Base-by-base conservation (phyloP, 257 asterid genomes). In the Petunia secreta region DNA sequence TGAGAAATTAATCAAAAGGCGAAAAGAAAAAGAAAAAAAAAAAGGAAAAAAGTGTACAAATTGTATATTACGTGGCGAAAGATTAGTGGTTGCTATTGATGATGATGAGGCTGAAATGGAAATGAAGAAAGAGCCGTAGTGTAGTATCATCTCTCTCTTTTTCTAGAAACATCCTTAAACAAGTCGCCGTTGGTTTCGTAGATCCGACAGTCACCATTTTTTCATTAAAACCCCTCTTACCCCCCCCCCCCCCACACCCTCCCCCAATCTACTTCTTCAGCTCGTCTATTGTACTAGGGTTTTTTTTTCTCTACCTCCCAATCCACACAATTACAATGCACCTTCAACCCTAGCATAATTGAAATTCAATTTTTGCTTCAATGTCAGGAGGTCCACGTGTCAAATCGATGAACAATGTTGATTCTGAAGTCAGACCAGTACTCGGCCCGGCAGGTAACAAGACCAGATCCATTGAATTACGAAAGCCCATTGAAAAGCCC, bases 401-500 rank as follows among this genome's bases (percentile, higher is more conserved):
- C 84, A 89, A 87, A 80, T 85, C 87, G 84, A 86, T 83, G 91
- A 87, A 84, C 85, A 82, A 85, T 54, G 79, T 87, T 62, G 92
- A 89, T 67, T 69, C 90, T 53, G 97, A 92, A 82, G 79, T 84
- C 50, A 85, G 96, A 8, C 86, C 97, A 82, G 92, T 91, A 80
- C 94, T 92, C 41, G 98, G 92, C 59, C 97, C 98, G 46, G 92
- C 97, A 2, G 95, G 94, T 2, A 95, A 90, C 82, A 91, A 92
- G 71, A 71, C 89, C 84, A 89, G 94, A 91, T 90, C 96, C 80
- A 67, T 85, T 59, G 95, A 92, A 84, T 84, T 85, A 2, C 79
- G 91, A 58, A 91, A 89, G 86, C 95, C 95, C 63, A 74, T 54
- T 44, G 66, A 80, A 5, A 91, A 90, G 89, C 77, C 78, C 41